Evolutionary conservation across 2,329 filamentous ascomycete species (phyloP).

Genomic region (Paraphaeosphaeria sporulosa): DNA sequence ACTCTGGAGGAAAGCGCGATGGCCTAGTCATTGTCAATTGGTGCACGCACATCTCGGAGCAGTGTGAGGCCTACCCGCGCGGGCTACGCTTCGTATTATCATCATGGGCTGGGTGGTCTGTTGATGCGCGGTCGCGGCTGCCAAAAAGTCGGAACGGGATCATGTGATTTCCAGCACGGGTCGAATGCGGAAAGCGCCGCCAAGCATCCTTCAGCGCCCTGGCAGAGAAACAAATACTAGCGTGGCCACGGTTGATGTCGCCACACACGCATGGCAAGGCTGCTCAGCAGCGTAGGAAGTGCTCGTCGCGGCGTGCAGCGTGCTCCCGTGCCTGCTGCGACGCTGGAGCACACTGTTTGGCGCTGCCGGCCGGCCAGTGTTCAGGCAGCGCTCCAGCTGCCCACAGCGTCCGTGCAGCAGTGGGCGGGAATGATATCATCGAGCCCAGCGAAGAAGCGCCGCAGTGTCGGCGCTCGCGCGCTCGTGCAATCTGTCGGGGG

Average conservation of each 20-base stretch:
- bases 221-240: not conserved
- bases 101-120: conserved; percentile 11
- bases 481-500: not conserved
- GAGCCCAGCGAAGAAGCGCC: not conserved
- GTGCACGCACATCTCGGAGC: not conserved
- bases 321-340: not conserved
- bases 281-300: not conserved
- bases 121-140: conserved; percentile 3
- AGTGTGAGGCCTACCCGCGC: conserved; percentile 1
- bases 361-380: too few species aligned
- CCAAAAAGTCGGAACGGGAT: conserved; percentile 15
- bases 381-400: not conserved
- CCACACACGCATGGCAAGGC: not conserved
- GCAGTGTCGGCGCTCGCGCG: too few species aligned
- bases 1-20: conserved; percentile 46
- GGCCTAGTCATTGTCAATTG: conserved; percentile 39
- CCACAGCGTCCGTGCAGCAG: not conserved
- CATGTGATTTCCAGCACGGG: not conserved
- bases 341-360: not conserved
- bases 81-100: conserved; percentile 19
- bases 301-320: not conserved
- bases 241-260: not conserved
- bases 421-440: not conserved
- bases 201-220: not conserved
- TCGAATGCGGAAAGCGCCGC: conserved; percentile 8